These are phyloP conservation scores for Penicillium goetzii DNA, from an alignment of 495 filamentous ascomycete species.

Conservation along the genomic window DNA sequence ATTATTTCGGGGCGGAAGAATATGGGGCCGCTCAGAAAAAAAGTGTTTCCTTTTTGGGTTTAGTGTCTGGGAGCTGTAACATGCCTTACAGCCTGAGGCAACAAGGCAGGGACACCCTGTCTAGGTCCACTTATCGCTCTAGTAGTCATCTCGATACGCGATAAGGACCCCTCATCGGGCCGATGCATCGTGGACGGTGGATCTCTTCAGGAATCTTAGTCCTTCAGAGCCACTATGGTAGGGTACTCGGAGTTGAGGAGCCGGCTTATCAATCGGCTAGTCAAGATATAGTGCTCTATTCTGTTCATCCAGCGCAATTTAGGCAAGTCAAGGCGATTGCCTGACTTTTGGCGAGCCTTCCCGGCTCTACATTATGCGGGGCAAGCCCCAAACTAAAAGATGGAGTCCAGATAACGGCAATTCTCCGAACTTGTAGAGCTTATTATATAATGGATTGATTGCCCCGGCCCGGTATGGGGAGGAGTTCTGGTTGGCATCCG, in stretches of 20 bases:
- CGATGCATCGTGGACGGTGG: conserved; percentile 8
- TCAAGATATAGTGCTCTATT: background rate
- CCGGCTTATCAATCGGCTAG: background rate
- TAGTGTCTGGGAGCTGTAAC: conserved; percentile 11
- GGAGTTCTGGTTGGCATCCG: background rate
- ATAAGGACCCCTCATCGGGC: conserved; percentile 22
- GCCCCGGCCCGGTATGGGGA: background rate
- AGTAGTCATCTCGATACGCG: background rate
- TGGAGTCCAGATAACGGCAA: conserved; percentile 15
- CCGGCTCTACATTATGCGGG: conserved; percentile 13
- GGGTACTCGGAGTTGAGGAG: background rate
- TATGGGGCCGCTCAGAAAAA: conserved; percentile 27
- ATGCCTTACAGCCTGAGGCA: conserved; percentile 18
- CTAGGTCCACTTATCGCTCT: conserved; percentile 1
- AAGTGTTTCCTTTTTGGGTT: conserved; percentile 23
- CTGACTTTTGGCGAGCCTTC: background rate
- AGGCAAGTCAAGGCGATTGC: background rate
- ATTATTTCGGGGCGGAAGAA: conserved; percentile 44
- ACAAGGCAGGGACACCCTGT: background rate
- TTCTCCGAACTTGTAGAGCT: conserved; percentile 8
- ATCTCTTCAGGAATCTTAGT: background rate
- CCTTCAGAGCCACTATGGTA: background rate
- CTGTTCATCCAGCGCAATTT: background rate
- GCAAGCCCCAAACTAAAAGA: conserved; percentile 9
- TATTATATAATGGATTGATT: conserved; percentile 15